These are phyloP conservation scores for Solanum ossicruentum DNA, from an alignment of 257 asterid genomes.

Conservation along the genomic window DNA sequence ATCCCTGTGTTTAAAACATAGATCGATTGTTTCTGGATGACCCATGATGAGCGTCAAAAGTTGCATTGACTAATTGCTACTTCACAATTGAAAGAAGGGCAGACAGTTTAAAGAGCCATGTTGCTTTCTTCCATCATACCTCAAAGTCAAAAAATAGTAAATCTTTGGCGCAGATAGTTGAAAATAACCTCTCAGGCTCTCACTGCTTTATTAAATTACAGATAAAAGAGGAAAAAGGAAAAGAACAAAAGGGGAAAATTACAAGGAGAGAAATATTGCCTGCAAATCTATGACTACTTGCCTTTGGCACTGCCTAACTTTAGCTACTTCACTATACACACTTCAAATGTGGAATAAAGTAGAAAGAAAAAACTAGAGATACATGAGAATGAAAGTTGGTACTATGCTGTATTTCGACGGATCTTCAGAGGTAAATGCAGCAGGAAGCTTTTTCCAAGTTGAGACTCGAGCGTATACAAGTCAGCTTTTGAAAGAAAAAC, in stretches of 20 bases:
- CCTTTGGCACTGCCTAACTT: neutral
- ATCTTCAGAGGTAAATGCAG: neutral
- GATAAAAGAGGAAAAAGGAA: neutral
- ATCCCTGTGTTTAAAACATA: too few relatives aligned
- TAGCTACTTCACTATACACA: neutral
- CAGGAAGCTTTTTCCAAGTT: constrained; percentile 7
- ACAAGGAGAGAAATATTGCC: neutral
- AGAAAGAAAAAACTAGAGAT: neutral
- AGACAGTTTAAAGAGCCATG: too few relatives aligned
- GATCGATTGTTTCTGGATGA: too few relatives aligned
- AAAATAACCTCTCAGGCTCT: neutral
- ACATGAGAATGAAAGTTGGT: neutral
- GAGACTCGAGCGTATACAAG: constrained; percentile 3
- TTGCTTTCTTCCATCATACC: too few relatives aligned
- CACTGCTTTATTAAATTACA: neutral
- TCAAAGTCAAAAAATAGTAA: too few relatives aligned
- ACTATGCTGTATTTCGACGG: neutral
- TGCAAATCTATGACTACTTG: neutral
- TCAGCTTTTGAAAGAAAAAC: neutral
- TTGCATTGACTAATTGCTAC: too few relatives aligned
- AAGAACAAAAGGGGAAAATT: neutral
- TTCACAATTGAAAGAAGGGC: too few relatives aligned
- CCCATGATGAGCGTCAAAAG: too few relatives aligned
- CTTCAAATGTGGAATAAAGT: neutral
- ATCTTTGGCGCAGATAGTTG: too few relatives aligned